Percentiles rank a stretch among this genome's conserved stretches.
Evolutionary conservation across 306 rosid species (phyloP).

Genomic region (Fagus crenata): DNA sequence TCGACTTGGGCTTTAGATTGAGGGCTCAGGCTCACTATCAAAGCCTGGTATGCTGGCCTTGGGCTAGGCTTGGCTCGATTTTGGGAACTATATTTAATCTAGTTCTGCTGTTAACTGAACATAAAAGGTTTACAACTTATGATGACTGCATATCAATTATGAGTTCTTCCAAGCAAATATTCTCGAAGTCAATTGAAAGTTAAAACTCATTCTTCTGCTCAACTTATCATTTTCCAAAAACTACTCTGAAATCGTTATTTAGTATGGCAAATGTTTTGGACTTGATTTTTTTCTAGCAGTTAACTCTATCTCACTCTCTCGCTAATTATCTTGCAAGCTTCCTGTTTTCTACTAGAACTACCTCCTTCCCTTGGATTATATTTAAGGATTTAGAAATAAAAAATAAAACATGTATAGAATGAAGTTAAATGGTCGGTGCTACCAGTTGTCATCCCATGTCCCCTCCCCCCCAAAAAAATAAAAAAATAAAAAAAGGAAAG

Average conservation of each 20-base stretch:
- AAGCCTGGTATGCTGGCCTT: background rate
- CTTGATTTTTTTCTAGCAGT: background rate
- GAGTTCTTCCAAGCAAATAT: background rate
- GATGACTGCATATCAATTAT: background rate
- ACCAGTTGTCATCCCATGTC: too few relatives aligned
- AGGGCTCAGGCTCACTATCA: conserved; percentile 11
- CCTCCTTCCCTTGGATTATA: background rate
- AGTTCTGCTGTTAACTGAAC: background rate
- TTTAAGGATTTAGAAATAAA: background rate
- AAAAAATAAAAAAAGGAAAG: too few relatives aligned
- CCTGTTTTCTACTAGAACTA: background rate
- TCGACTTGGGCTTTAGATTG: background rate
- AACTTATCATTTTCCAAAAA: background rate
- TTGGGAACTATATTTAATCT: background rate
- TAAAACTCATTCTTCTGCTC: background rate
- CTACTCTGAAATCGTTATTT: background rate
- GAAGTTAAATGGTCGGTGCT: background rate
- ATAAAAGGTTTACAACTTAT: conserved; percentile 4
- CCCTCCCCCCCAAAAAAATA: too few relatives aligned
- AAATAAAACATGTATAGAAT: background rate
- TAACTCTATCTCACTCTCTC: background rate
- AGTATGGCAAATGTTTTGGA: background rate
- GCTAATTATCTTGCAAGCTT: background rate
- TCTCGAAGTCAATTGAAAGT: background rate
- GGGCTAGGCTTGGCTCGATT: conserved; percentile 2